Base-by-base conservation (phyloP, 169 alveolate genomes). In the Plasmodium gonderi region DNA sequence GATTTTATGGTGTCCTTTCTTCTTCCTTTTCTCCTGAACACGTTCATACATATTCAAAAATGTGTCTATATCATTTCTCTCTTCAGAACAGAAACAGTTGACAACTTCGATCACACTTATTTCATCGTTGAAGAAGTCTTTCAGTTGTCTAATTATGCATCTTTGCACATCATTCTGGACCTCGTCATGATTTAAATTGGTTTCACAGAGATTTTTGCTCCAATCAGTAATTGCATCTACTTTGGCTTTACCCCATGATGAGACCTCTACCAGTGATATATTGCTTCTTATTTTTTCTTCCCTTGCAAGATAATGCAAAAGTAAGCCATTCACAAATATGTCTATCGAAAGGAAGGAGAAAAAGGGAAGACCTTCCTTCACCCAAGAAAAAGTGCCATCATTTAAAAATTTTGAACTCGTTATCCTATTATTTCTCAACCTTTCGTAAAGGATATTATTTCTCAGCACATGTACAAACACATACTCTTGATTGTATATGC, bases 371-470 rank as follows among this genome's bases (percentile, higher is more conserved):
- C 54, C 76, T 17, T 33, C 60, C 14, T 72, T 42, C 36, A 26
- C 9, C 64, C 20, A 49, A 4, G 36, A 69, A 45, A 72, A 72
- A 12, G 38, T 45, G 4, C 51, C 60, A 64, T 17, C 42, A 72
- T 69, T 29, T 72, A 68, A 69, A 83, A 69, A 72, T 11, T 12
- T 9, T 14, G 38, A 38, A 47, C 78, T 69, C 9, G 23, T 69
- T 40, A 69, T 60, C 8, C 44, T 49, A 40, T 83, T 76, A 51
- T 26, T 69, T 38, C 60, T 83, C 54, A 83, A 36, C 75, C 65
- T 83, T 51, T 83, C 92, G 77, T 83, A 72, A 33, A 72, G 75
- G 76, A 69, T n/a, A 29, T 64, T 60, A 83, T 83, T 51, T 69
- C 64, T 83, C 64, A 83, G 12, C 36, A 83, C n/a, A 17, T 83